A percentile compares a stretch with the other conserved stretches of the same genome.
phyloP scores from a whole-genome alignment of 768 basidiomycete genomes.

The Leucosporidium creatinivorum region DNA sequence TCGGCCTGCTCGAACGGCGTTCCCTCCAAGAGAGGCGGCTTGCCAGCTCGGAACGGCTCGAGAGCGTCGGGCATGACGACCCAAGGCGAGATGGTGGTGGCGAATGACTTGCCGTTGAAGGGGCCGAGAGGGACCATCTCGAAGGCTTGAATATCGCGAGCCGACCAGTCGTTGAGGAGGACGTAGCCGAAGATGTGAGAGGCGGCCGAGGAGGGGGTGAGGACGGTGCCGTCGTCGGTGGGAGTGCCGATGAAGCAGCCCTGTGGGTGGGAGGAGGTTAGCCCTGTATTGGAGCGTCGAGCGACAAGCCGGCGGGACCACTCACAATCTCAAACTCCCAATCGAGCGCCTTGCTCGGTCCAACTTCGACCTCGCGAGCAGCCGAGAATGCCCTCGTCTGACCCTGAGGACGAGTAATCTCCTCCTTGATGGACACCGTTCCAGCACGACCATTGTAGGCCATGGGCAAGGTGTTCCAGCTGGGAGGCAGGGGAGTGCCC shows the following conservation, averaged over 20 bases:
- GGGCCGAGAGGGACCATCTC: slow-evolving; percentile 35
- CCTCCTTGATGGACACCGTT: too few relatives aligned
- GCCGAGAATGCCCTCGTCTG: not conserved
- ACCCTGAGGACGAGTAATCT: too few relatives aligned
- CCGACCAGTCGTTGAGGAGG: slow-evolving; percentile 31
- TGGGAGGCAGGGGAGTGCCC: too few relatives aligned
- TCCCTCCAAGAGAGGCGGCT: slow-evolving; percentile 7
- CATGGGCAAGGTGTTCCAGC: too few relatives aligned
- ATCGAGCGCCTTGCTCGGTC: slow-evolving; percentile 23
- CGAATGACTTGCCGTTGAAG: slow-evolving; percentile 36
- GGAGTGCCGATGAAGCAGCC: slow-evolving; percentile 1
- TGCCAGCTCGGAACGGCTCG: slow-evolving; percentile 21
- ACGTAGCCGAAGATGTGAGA: slow-evolving; percentile 24
- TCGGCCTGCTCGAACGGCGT: not conserved
- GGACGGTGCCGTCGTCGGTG: not conserved
- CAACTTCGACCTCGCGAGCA: slow-evolving; percentile 10
- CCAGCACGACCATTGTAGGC: too few relatives aligned
- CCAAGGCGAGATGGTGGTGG: slow-evolving; percentile 14
- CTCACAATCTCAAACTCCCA: slow-evolving; percentile 24
- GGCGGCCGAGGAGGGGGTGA: not conserved
- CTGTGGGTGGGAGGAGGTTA: not conserved
- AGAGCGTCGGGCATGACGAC: slow-evolving; percentile 30
- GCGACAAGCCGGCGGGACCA: too few relatives aligned
- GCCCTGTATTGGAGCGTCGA: too few relatives aligned
- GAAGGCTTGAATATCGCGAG: slow-evolving; percentile 30